Base-by-base conservation (phyloP, 2,329 filamentous ascomycete genomes). In the Xylariaceae sp. region DNA sequence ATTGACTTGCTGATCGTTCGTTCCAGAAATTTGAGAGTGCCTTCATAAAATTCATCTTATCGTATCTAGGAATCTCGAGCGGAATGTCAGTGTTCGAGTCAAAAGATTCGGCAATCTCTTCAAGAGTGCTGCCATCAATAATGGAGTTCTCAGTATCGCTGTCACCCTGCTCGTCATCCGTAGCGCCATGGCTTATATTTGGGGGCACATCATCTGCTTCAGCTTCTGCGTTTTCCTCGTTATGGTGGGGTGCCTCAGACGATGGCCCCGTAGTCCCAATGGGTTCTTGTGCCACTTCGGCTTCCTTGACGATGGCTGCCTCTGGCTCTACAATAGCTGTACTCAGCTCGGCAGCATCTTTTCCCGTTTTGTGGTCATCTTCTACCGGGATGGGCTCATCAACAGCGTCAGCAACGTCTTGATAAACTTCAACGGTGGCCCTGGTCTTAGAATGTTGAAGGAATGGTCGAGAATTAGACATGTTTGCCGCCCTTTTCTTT, bases 11-110 rank as follows among this genome's bases (percentile, higher is more conserved):
- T 47, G 94, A 97, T 51, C 94, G 84, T 72, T 99, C 95, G 2
- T 94, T 95, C 94, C 94, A 99, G 71, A 99, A 99, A 65, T 92
- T 96, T 12, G 91, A 94, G 45, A 99, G 79, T 75, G 96, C 91
- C 68, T 95, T 96, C 83, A 99, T 87, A 61, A 97, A 76, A 45
- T 91, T 96, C 54, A 85, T 91, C 70, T 92, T 94, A 67, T 96
- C 90, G 67, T 97, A 90, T 66, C 90, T 96, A 1, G 91, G 90
- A 9, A 99, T 79, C 63, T 95, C 90, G 7, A 88, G 72, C 0
- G 80, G 78, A 29, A 84, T 78, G 50, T 85, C 83, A 1, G 76
- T 75, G 63, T 74, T 81, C 3, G 79, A 78, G 61, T 84, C 86
- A 58, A 85, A 76, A 57, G 80, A 80, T 47, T 83, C 80, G 1